Evolutionary conservation across 176 grass and related monocot species (phyloP), one percentile per base, ranked within the genome.

Genomic region (Aegilops speltoides): DNA sequence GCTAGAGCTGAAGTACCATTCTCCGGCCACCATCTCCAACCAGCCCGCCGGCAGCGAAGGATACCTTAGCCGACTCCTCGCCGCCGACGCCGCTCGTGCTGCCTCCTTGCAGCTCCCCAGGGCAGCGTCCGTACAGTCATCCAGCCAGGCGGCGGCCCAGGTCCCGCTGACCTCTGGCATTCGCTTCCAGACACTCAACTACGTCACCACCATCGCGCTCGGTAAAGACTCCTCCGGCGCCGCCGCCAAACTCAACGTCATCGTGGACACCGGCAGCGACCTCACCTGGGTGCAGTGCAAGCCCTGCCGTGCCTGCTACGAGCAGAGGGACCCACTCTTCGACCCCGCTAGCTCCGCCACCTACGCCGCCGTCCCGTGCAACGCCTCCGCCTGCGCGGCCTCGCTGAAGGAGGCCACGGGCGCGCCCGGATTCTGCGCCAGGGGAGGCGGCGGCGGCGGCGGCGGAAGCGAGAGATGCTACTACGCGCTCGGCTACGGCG

Each of bases 201-300:
- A 96, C 78, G 88, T 98, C 48, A 88, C 90, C 48, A 94, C 93
- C 77, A 84, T 98, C 79, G 69, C 29, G 6, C 57, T 98, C 46
- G 93, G 93, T 13, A 70, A 41, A 20, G 63, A 77, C 32, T 87
- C 84, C 69, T 79, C 78, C 15, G 19, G 40, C 20, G 77, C 76
- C 40, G 64, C 71, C 48, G 34, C 54, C 64, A 89, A 90, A 64
- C 91, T 82, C 34, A 96, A 92, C 10, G 93, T 98, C 85, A 98
- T 98, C 77, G 88, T 98, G 46, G 96, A 98, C 65, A 98, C 96
- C 0, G 96, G 96, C 6, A 98, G 93, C 77, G 96, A 98, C 64
- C 96, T 98, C 32, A 98, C 96, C 25, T 98, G 96, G 96, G 96
- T 98, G 54, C 96, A 95, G 86, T 95, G 93, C 93, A 96, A 93